Evolutionary conservation across 2,329 filamentous ascomycete species (phyloP), one percentile per base, ranked within the genome.

Genomic region (Fusarium sp.): DNA sequence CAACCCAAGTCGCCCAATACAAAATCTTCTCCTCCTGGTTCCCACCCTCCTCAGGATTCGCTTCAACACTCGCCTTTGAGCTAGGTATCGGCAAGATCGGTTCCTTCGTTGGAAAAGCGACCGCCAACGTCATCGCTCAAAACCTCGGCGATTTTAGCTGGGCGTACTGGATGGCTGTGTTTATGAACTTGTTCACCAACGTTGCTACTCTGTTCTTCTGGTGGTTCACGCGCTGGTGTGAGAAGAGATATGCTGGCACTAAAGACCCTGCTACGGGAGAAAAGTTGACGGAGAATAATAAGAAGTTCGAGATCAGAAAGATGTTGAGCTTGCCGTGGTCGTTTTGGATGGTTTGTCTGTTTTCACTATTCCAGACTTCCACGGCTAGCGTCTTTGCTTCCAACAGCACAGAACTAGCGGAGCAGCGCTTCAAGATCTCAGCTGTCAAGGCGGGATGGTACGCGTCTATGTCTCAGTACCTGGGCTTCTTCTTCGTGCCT

Each of bases 21-120:
- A 89, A 89, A 64, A 85, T 90, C 65, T 90, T 90, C 70, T 88
- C 86, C 1, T 88, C 86, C 0, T 90, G 88, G 88, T 90, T 90
- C 65, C 82, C 88, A 0, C 88, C 88, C 0, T 87, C 82, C 10
- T 84, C 87, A 59, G 88, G 88, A 3, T 90, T 90, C 72, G 88
- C 88, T 0, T 88, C 87, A 0, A 90, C 88, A 0, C 80, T 90
- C 0, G 88, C 84, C 0, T 85, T 90, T 6, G 88, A 90, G 73
- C 80, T 90, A 0, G 87, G 83, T 1, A 83, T 90, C 55, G 87
- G 87, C 20, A 90, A 89, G 74, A 85, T 90, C 11, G 88, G 88
- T 3, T 83, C 83, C 0, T 89, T 90, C 59, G 85, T 88, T 2
- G 88, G 88, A 13, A 88, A 88, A 68, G 82, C 86, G 0, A 87